phyloP scores from a whole-genome alignment of 179 eudicot species.

The Spergularia azorica region DNA sequence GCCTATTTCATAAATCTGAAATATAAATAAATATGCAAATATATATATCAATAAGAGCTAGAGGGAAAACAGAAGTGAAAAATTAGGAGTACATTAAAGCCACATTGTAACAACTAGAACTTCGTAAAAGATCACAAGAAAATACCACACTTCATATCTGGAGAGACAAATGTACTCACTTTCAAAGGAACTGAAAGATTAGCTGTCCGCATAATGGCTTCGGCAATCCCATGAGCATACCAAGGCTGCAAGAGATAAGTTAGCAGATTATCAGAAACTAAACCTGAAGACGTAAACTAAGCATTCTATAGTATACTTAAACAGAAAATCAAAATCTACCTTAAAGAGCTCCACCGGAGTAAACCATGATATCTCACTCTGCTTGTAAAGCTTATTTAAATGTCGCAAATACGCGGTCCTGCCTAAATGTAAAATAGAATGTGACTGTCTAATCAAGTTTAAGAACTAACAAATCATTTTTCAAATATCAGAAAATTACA shows the following conservation, averaged over 20 bases:
- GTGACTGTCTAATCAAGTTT: not conserved
- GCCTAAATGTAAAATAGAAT: conserved; percentile 45
- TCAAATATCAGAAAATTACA: not conserved
- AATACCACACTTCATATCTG: not conserved
- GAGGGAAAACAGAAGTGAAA: conserved; percentile 4
- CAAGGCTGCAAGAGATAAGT: conserved; percentile 67
- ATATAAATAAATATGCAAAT: conserved; percentile 17
- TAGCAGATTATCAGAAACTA: not conserved
- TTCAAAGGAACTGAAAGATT: conserved; percentile 83
- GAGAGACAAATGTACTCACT: conserved; percentile 43
- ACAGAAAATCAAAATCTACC: no score
- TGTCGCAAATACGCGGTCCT: conserved; percentile 78
- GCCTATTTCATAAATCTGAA: conserved; percentile 97
- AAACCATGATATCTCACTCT: conserved; percentile 86
- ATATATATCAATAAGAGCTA: conserved; percentile 13
- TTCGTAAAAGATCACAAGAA: not conserved
- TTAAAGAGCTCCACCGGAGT: conserved; percentile 95
- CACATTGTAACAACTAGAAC: not conserved
- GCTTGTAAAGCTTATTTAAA: conserved; percentile 79
- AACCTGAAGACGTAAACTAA: conserved; percentile 31
- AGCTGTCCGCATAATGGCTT: conserved; percentile 88
- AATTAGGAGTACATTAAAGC: not conserved
- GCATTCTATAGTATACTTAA: no score
- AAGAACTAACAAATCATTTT: not conserved
- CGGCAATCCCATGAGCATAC: conserved; percentile 98